Percentiles rank a stretch among this genome's conserved stretches.
Conservation (phyloP, 208 protist species). For the Balamuthia mandrillaris region DNA sequence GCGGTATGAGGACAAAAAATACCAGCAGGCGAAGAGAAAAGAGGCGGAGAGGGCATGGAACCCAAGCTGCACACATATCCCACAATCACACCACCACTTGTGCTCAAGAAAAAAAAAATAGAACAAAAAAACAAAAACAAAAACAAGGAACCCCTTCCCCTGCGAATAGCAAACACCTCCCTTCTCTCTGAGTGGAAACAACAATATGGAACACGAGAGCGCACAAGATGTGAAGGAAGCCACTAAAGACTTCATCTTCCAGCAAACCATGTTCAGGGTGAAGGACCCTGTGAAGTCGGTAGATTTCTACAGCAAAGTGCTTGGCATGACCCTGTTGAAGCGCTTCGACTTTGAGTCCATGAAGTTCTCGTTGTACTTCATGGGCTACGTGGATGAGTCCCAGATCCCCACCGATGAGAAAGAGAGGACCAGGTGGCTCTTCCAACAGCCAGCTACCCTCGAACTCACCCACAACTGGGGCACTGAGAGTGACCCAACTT, state of each 20-base stretch:
- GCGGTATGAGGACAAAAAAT: no score
- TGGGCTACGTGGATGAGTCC: slow-evolving; percentile 20
- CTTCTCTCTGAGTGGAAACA: no score
- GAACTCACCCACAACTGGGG: slow-evolving; percentile 25
- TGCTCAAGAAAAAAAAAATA: no score
- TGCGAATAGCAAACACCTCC: no score
- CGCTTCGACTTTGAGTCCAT: background rate
- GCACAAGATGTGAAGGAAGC: no score
- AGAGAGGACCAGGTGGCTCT: slow-evolving; percentile 17
- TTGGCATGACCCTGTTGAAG: slow-evolving; percentile 26
- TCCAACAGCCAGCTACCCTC: background rate
- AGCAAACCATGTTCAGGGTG: slow-evolving; percentile 54
- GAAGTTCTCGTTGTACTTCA: slow-evolving; percentile 39
- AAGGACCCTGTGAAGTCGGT: slow-evolving; percentile 41
- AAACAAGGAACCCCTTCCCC: no score
- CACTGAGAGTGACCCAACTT: background rate
- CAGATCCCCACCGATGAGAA: slow-evolving; percentile 8
- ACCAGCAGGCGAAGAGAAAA: no score
- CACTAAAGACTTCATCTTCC: slow-evolving; percentile 9
- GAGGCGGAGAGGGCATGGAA: no score
- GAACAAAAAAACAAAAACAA: no score
- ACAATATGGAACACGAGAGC: no score
- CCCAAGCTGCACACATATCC: no score
- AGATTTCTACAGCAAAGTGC: slow-evolving; percentile 39
- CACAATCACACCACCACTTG: no score